Base-by-base conservation (phyloP, 179 eudicot species). In the Silene coronaria region DNA sequence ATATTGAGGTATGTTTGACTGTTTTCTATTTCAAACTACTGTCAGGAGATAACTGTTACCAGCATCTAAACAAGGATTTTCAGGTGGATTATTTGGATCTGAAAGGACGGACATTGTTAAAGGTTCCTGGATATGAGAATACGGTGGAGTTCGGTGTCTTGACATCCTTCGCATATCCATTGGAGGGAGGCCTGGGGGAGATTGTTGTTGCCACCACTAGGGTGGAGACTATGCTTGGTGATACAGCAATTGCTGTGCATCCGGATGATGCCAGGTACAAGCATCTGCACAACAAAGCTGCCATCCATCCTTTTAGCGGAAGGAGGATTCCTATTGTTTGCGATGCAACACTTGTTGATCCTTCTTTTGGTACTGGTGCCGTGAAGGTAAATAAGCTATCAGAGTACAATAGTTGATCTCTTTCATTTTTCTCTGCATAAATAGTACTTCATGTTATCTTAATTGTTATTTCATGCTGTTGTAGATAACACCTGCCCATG, bases 221-320 rank as follows among this genome's bases (percentile, higher is more conserved):
- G 80, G 89, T 95, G 77, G 99, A 92, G 81, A 95, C 98, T 53
- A 94, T 94, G 98, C 89, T 94, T 70, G 98, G 98, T 71, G 98
- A 94, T 88, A 89, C 97, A 30, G 99, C 97, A 38, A 88, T 95
- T 71, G 99, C 99, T 6, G 81, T 95, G 71, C 97, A 95, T 84
- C 97, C 99, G 14, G 89, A 92, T 46, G 99, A 95, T 83, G 66
- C 77, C 42, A 89, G 97, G 79, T 95, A 95, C 88, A 84, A 77
- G 57, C 93, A 89, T 84, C 80, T 95, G 68, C 99, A 88, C 82
- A 88, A 91, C 74, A 92, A 95, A 84, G 84, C 81, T 53, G 99
- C 97, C n/a, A 46, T 89, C 76, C 99, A 95, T 78, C 99, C 99
- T 34, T 95, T 95, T 73, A 89, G 86, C 80, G 97, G 92, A 70